Base-by-base conservation (phyloP, 805 yeast species). In the Wickerhamiella domercqiae region DNA sequence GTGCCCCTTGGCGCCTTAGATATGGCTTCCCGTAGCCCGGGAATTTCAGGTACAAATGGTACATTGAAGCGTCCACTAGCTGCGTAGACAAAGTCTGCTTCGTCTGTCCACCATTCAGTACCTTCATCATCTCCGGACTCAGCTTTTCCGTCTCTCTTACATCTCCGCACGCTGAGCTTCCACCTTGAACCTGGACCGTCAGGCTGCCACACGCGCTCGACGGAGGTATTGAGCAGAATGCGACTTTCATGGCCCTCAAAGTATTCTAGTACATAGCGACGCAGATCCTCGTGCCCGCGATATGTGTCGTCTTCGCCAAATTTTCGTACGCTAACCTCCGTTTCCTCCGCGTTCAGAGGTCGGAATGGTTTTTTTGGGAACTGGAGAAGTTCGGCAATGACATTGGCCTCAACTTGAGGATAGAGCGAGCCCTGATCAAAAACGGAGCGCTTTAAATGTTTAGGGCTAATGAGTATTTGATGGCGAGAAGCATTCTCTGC, bases 31-130 rank as follows among this genome's bases (percentile, higher is more conserved):
- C 47, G 43, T 3, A 47, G 33, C 3, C 61, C 61, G 6, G 47
- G 47, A 21, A 47, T 47, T 11, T 38, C 42, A 7, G 60, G 59
- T 26, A 51, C 38, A 14, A 45, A 42, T 43, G 56, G 55, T 7
- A 48, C 48, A 34, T 48, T 46, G 39, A 56, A 47, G n/a, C 45
- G 41, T 5, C 58, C 58, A 6, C 37, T 39, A 2, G 52, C 52
- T 7, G 39, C 45, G 17, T 52, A 45, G 15, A 55, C 29, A 24
- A 43, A 44, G 29, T 55, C 49, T 11, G 42, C 43, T 16, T 36
- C 36, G 21, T 49, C 44, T 1, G 39, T 24, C 37, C 40, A 41
- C 39, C 42, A 39, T 13, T 14, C 21, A 13, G 30, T 44, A 21
- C 21, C 39, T 14, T 21, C 37, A 17, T 22, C 37, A 13, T 13